These are phyloP conservation scores for Cadophora gregata DNA, from an alignment of 2,329 filamentous ascomycete species.

Conservation along the genomic window DNA sequence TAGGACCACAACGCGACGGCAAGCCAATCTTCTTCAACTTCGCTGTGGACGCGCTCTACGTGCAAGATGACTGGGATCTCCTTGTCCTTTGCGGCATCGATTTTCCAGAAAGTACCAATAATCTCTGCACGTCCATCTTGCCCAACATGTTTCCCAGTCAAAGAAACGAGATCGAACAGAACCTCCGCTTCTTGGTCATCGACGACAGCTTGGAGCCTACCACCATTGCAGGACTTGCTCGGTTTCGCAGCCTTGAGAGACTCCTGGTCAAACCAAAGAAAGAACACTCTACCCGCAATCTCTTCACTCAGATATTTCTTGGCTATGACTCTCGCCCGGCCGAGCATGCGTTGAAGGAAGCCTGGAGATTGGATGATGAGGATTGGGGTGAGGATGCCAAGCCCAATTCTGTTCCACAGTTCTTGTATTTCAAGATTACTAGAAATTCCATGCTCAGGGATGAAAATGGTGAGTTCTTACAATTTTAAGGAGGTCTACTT, in stretches of 20 bases:
- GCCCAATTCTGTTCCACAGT: neutral
- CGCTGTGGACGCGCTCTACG: neutral
- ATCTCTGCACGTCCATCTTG: neutral
- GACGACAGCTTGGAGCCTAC: neutral
- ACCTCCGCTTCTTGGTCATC: neutral
- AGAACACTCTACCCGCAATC: neutral
- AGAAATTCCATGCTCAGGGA: neutral
- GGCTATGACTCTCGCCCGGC: neutral
- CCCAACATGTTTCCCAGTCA: neutral
- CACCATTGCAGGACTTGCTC: constrained; percentile 1
- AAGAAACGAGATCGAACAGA: neutral
- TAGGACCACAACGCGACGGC: neutral
- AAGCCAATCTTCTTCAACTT: constrained; percentile 4
- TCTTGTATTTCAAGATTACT: neutral
- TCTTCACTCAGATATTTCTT: neutral
- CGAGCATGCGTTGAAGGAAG: neutral
- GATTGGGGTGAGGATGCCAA: neutral
- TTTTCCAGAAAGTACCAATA: neutral
- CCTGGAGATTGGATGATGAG: neutral
- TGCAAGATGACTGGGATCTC: constrained; percentile 3
- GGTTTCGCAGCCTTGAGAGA: neutral
- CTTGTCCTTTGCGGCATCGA: neutral
- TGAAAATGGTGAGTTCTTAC: neutral
- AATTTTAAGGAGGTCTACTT: neutral
- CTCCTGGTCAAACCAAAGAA: neutral